Conservation (phyloP, 2,329 filamentous ascomycete genomes). For the Ascochyta lentis region DNA sequence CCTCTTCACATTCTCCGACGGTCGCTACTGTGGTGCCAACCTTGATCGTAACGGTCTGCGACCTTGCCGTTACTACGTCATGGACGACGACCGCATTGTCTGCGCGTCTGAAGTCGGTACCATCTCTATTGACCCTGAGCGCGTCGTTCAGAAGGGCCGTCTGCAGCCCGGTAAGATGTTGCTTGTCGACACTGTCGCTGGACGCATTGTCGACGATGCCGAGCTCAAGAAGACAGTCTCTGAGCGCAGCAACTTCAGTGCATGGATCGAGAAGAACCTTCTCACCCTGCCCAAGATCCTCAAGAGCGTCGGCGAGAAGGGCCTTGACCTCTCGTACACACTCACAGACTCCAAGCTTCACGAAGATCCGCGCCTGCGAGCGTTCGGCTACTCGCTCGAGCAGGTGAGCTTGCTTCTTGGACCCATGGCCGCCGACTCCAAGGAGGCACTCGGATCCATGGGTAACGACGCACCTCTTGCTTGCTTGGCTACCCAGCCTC, state of each 20-base stretch:
- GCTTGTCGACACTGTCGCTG: slow-evolving; percentile 87
- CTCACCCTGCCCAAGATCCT: slow-evolving; percentile 80
- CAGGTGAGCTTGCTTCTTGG: slow-evolving; percentile 90
- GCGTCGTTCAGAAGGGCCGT: slow-evolving; percentile 89
- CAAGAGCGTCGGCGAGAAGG: slow-evolving; percentile 64
- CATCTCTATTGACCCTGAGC: slow-evolving; percentile 88
- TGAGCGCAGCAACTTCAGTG: slow-evolving; percentile 83
- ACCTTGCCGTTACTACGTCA: slow-evolving; percentile 95
- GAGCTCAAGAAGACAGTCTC: slow-evolving; percentile 90
- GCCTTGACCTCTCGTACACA: slow-evolving; percentile 69
- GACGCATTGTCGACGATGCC: slow-evolving; percentile 91
- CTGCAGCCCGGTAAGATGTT: slow-evolving; percentile 96
- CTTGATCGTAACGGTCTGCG: slow-evolving; percentile 93
- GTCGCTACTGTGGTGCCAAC: slow-evolving; percentile 95
- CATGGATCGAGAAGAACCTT: slow-evolving; percentile 86
- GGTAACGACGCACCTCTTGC: slow-evolving; percentile 94
- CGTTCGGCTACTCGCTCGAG: slow-evolving; percentile 94
- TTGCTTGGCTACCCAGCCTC: slow-evolving; percentile 86
- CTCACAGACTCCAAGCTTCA: slow-evolving; percentile 76
- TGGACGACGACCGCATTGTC: slow-evolving; percentile 95
- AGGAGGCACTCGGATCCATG: slow-evolving; percentile 97
- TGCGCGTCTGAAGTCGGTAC: slow-evolving; percentile 97
- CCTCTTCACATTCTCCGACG: slow-evolving; percentile 95
- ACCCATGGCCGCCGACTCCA: slow-evolving; percentile 96
- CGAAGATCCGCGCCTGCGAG: slow-evolving; percentile 81